phyloP scores from a whole-genome alignment of 805 yeast genomes.

The Sugiyamaella valdiviana region DNA sequence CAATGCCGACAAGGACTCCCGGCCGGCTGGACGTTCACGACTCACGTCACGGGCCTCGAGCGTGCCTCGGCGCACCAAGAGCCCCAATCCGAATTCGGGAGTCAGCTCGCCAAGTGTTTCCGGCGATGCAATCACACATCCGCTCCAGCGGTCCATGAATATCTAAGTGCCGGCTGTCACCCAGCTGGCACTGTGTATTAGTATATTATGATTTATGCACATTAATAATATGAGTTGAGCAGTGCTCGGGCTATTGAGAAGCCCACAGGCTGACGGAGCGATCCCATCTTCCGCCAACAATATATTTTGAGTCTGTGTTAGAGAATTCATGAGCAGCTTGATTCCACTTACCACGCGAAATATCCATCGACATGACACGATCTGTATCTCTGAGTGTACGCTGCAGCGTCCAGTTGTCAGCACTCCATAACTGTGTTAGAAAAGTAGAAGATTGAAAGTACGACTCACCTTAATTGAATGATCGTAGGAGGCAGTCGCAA shows the following conservation, averaged over 20 bases:
- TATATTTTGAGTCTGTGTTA: slow-evolving; percentile 32
- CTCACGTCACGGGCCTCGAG: slow-evolving; percentile 23
- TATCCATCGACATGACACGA: slow-evolving; percentile 66
- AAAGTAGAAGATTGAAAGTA: neutral
- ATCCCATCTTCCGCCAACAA: slow-evolving; percentile 80
- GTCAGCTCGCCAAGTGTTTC: slow-evolving; percentile 2
- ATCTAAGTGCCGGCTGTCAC: neutral
- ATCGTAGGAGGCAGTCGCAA: slow-evolving; percentile 68
- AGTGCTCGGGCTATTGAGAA: slow-evolving; percentile 4
- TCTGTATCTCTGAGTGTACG: slow-evolving; percentile 54
- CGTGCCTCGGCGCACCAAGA: slow-evolving; percentile 20
- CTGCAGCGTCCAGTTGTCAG: slow-evolving; percentile 62
- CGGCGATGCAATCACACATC: neutral
- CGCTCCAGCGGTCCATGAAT: neutral
- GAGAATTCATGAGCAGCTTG: neutral
- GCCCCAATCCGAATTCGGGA: slow-evolving; percentile 5
- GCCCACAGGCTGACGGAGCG: slow-evolving; percentile 65
- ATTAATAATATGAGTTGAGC: neutral
- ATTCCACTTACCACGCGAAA: slow-evolving; percentile 26
- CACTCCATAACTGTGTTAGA: slow-evolving; percentile 41
- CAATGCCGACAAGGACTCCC: slow-evolving; percentile 16
- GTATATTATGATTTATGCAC: neutral
- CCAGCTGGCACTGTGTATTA: neutral
- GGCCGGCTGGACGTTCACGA: slow-evolving; percentile 18
- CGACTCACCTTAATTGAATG: slow-evolving; percentile 42